Conservation (phyloP, 1,284 basidiomycete species). For the Ganoderma lucidum region DNA sequence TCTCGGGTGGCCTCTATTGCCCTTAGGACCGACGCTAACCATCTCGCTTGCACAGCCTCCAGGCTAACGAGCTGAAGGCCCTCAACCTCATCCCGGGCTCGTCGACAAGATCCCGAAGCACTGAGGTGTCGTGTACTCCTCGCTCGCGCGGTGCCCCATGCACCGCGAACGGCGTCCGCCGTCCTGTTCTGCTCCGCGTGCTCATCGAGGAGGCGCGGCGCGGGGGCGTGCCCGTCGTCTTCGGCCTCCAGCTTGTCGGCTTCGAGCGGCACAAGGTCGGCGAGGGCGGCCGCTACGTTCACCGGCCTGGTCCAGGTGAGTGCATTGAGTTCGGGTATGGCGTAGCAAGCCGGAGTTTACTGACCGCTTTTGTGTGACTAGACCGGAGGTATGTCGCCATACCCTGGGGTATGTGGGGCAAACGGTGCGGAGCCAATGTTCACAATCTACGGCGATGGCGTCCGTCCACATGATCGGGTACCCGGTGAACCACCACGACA, state of each 20-base stretch:
- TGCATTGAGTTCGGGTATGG: background rate
- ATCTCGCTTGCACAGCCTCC: conserved; percentile 40
- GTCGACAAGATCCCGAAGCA: conserved; percentile 40
- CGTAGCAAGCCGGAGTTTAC: background rate
- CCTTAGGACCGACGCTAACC: no score
- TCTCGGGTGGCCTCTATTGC: conserved; percentile 37
- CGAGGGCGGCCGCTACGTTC: conserved; percentile 45
- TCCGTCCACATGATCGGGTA: conserved; percentile 50
- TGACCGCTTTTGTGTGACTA: conserved; percentile 18
- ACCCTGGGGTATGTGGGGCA: conserved; percentile 34
- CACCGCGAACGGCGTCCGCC: conserved; percentile 6
- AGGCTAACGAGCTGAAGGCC: conserved; percentile 51
- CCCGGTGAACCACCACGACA: conserved; percentile 42
- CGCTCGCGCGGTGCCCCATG: no score
- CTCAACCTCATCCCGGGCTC: conserved; percentile 50
- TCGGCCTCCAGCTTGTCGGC: no score
- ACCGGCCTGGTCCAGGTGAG: conserved; percentile 52
- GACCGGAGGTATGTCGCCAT: conserved; percentile 48
- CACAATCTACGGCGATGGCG: conserved; percentile 48
- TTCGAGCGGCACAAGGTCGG: conserved; percentile 41
- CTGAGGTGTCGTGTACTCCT: no score
- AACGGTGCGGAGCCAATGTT: conserved; percentile 31
- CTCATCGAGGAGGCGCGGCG: conserved; percentile 46
- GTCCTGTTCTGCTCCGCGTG: conserved; percentile 43
- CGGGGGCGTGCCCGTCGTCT: no score